Evolutionary conservation across 176 grass and related monocot species (phyloP), one percentile per base, ranked within the genome.

Genomic region (Neostapfia colusana): DNA sequence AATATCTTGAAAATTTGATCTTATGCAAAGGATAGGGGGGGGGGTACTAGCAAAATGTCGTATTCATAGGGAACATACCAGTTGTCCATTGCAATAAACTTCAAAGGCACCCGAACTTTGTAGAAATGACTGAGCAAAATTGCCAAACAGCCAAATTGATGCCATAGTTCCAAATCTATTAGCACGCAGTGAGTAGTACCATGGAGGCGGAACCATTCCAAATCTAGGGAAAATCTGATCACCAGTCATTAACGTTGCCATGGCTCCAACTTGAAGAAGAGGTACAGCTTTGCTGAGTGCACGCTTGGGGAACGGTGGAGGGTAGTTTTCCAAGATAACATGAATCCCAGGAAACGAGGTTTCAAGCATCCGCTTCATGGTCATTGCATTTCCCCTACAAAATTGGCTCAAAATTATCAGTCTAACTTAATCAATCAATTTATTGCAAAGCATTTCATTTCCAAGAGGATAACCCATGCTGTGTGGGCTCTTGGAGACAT

Each of bases 111-210:
- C 95, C 61, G 95, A 94, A 83, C 91, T 94, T 78, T 91, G 95
- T 60, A 98, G 73, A 83, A 91, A 85, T 63, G 89, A 90, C 79
- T 98, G 95, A 20, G 86, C 73, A 1, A 98, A 98, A 82, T 88
- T 94, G 55, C 95, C 95, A 76, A 92, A 87, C 34, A 93, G 54
- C 95, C 95, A 93, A 63, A 90, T 88, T 62, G 90, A 76, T 63
- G 95, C 91, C 84, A 93, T 93, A 12, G 93, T 85, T 74, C 93
- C 93, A 91, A 97, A 98, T 75, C 86, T 89, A 92, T 98, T 98
- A 36, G 91, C 95, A 86, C 89, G 85, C 12, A 99, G 67, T 25
- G 82, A 83, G 58, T 85, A 92, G 53, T 94, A 92, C 91, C 89
- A 99, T 44, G 85, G 87, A 81, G 95, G 95, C 20, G 91, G 91